Percentiles rank a stretch among this genome's conserved stretches.
These are phyloP conservation scores for Parietaria judaica DNA, from an alignment of 306 rosid genomes.

Conservation along the genomic window DNA sequence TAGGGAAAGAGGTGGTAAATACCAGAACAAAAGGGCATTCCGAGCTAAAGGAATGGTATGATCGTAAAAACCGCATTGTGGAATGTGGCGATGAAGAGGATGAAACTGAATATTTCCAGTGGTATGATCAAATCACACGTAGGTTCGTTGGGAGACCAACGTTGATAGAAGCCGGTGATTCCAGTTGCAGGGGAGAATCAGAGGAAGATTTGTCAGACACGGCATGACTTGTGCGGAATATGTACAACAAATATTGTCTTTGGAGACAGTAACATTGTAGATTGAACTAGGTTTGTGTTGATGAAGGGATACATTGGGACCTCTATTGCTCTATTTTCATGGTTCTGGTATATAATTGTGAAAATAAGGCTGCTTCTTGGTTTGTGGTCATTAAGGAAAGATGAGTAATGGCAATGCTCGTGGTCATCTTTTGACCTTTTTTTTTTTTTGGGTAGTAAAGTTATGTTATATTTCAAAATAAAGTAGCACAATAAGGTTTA, in stretches of 20 bases:
- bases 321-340: too few species aligned
- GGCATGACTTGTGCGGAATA: too few species aligned
- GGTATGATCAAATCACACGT: slow-evolving; percentile 63
- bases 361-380: too few species aligned
- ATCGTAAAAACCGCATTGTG: slow-evolving; percentile 32
- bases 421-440: too few species aligned
- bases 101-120: slow-evolving; percentile 46
- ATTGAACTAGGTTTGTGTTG: background rate
- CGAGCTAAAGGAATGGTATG: slow-evolving; percentile 55
- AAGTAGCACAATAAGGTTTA: too few species aligned
- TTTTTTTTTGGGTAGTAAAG: too few species aligned
- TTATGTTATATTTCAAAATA: too few species aligned
- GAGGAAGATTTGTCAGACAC: too few species aligned
- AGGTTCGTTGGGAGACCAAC: slow-evolving; percentile 56
- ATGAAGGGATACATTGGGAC: background rate
- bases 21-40: slow-evolving; percentile 40
- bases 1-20: slow-evolving; percentile 38
- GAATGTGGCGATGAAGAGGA: slow-evolving; percentile 29
- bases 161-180: slow-evolving; percentile 46
- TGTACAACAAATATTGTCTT: too few species aligned
- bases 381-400: too few species aligned
- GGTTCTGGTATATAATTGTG: too few species aligned
- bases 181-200: background rate
- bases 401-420: too few species aligned
- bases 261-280: background rate